A percentile compares a stretch with the other conserved stretches of the same genome.
These are phyloP conservation scores for Tricholoma sp. DNA, from an alignment of 768 basidiomycete genomes.

Conservation along the genomic window DNA sequence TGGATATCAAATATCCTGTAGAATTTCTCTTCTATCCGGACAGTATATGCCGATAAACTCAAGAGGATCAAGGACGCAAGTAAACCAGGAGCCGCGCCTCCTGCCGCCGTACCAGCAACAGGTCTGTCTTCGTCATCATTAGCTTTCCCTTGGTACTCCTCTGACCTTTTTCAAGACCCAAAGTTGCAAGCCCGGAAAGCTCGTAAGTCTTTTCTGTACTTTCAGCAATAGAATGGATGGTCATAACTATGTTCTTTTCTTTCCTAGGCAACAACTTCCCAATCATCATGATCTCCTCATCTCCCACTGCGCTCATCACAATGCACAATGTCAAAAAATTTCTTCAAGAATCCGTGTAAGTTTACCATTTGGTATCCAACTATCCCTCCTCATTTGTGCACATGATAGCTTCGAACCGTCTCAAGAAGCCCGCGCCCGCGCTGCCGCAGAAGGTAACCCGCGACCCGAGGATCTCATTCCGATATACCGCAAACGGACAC, in stretches of 20 bases:
- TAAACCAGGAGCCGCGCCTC: slow-evolving; percentile 39
- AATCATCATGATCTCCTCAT: slow-evolving; percentile 96
- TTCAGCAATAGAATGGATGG: background rate
- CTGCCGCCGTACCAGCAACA: slow-evolving; percentile 34
- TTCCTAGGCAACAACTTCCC: slow-evolving; percentile 70
- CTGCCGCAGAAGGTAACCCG: slow-evolving; percentile 64
- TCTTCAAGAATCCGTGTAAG: slow-evolving; percentile 82
- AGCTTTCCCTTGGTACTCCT: background rate
- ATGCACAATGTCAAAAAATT: slow-evolving; percentile 98
- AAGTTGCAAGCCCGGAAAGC: slow-evolving; percentile 68
- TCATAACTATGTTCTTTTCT: background rate
- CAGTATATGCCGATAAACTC: slow-evolving; percentile 67
- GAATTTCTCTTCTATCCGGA: slow-evolving; percentile 76
- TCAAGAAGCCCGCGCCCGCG: slow-evolving; percentile 66
- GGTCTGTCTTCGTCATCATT: slow-evolving; percentile 22
- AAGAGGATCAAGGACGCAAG: slow-evolving; percentile 71
- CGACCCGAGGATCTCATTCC: slow-evolving; percentile 80
- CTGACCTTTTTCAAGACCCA: slow-evolving; percentile 31
- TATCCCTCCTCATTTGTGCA: background rate
- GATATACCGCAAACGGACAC: slow-evolving; percentile 81
- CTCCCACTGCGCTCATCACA: slow-evolving; percentile 90
- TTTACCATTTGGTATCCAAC: slow-evolving; percentile 1
- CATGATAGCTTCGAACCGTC: slow-evolving; percentile 68
- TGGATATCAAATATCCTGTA: slow-evolving; percentile 23
- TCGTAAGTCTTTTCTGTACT: slow-evolving; percentile 37